Conservation (phyloP, 2,329 filamentous ascomycete species). For the Ophiostoma pallidulum region DNA sequence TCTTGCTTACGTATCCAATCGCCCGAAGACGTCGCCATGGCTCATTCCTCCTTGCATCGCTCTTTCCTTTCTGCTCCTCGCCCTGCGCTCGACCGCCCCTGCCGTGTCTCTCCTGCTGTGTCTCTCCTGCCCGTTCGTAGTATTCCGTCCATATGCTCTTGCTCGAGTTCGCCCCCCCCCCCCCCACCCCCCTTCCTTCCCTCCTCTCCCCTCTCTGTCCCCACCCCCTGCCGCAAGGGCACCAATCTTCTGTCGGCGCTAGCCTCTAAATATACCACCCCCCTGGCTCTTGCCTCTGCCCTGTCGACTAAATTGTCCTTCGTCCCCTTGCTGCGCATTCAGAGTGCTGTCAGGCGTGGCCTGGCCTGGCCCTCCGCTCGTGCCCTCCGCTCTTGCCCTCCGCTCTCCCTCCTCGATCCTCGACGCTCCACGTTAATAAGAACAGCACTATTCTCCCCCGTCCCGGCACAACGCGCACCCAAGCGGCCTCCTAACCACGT, state of each 20-base stretch:
- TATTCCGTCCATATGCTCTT: too few relatives aligned
- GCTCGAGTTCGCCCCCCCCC: not conserved
- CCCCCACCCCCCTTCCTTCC: not conserved
- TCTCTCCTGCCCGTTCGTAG: too few relatives aligned
- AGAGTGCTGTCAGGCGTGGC: too few relatives aligned
- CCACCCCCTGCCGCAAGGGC: conserved; percentile 1
- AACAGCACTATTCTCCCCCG: too few relatives aligned
- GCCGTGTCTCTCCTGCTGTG: not conserved
- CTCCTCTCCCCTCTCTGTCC: not conserved
- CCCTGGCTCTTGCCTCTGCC: conserved; percentile 1
- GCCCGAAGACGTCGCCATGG: too few relatives aligned
- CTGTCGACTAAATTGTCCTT: not conserved
- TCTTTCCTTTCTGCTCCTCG: too few relatives aligned
- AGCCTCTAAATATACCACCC: conserved; percentile 13
- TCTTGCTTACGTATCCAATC: too few relatives aligned
- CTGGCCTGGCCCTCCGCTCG: too few relatives aligned
- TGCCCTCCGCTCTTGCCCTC: too few relatives aligned
- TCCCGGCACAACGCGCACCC: conserved; percentile 8
- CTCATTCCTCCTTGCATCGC: too few relatives aligned
- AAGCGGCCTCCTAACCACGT: not conserved
- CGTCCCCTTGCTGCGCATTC: not conserved
- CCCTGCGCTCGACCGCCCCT: not conserved
- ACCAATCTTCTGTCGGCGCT: conserved; percentile 10
- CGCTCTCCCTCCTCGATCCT: conserved; percentile 3
- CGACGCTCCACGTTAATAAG: not conserved